Evolutionary conservation across 2,329 filamentous ascomycete genomes (phyloP), one percentile per base, ranked within the genome.

Genomic region (Sclerotinia borealis): DNA sequence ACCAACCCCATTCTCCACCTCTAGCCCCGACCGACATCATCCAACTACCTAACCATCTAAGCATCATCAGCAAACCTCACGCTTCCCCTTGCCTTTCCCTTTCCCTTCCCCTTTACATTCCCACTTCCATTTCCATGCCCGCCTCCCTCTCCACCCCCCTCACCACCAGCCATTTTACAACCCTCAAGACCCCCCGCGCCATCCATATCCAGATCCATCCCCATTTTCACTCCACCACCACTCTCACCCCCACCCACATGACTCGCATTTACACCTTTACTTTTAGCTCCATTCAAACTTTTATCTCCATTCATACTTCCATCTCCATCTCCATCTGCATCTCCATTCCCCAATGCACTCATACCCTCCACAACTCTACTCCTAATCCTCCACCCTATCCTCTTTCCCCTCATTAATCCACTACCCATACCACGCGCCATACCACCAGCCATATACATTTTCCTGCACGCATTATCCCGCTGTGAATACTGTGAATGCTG

Each of bases 1-100:
- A n/a, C n/a, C n/a, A n/a, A n/a, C n/a, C 39, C 29, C 19, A 0
- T 25, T 3, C 13, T 22, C 6, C n/a, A n/a, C n/a, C n/a, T n/a
- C n/a, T n/a, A n/a, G 37, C 37, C 9, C 17, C 37, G 37, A 9
- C 9, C 17, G 37, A 39, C 17, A 39, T 9, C 37, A 39, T 17
- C 37, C 9, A 39, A 39, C 37, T 17, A 39, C 37, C 17, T 17
- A 31, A 50, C 19, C 15, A n/a, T 27, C 27, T 45, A 61, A 27
- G 27, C 37, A 9, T 41, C 59, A 22, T 61, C 59, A 25, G n/a
- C 37, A 45, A 61, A 61, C n/a, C 59, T 55, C n/a, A 61, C 59
- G 36, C 59, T 52, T 13, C 47, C 47, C 0, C 15, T 61, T 37
- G 19, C 55, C 15, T 47, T 34, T 22, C 48, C 37, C 9, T 34